Evolutionary conservation across 192 early-diverging fungal species (phyloP).

Genomic region (Phycomyces nitens): DNA sequence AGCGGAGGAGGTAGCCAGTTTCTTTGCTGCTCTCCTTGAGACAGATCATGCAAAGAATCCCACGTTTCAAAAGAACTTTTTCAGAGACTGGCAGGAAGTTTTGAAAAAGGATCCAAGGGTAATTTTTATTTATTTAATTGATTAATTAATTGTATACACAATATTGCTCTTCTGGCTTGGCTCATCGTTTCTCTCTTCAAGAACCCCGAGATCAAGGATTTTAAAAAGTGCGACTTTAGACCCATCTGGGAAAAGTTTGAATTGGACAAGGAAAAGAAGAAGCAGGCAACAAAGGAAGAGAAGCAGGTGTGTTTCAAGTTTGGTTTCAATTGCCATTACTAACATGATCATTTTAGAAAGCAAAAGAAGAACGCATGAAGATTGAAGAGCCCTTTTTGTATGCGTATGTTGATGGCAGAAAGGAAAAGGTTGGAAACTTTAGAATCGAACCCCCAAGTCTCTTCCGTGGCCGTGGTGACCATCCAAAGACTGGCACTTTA

Average conservation of each 20-base stretch:
- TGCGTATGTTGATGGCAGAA: slow-evolving; percentile 81
- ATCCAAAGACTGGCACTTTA: slow-evolving; percentile 90
- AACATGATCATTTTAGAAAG: slow-evolving; percentile 16
- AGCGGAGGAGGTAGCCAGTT: slow-evolving; percentile 92
- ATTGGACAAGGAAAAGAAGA: slow-evolving; percentile 72
- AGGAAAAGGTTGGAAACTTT: slow-evolving; percentile 97
- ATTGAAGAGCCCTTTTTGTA: slow-evolving; percentile 76
- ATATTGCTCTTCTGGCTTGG: too few relatives aligned
- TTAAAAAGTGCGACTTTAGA: slow-evolving; percentile 86
- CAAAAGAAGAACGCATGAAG: slow-evolving; percentile 66
- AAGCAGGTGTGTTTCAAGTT: slow-evolving; percentile 54
- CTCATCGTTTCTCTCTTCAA: slow-evolving; percentile 20
- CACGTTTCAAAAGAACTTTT: slow-evolving; percentile 90
- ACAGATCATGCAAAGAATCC: slow-evolving; percentile 83
- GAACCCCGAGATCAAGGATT: slow-evolving; percentile 68
- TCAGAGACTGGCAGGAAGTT: slow-evolving; percentile 77
- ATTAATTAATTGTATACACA: too few relatives aligned
- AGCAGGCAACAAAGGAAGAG: slow-evolving; percentile 85
- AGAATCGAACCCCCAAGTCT: slow-evolving; percentile 94
- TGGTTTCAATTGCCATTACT: neutral
- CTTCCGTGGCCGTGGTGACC: slow-evolving; percentile 95
- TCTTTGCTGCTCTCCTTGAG: slow-evolving; percentile 84
- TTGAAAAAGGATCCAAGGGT: slow-evolving; percentile 61
- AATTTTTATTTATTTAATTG: slow-evolving; percentile 12
- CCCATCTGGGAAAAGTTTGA: slow-evolving; percentile 80